These are phyloP conservation scores for Trichoderma orchidacearum DNA, from an alignment of 495 filamentous ascomycete species.

Conservation along the genomic window DNA sequence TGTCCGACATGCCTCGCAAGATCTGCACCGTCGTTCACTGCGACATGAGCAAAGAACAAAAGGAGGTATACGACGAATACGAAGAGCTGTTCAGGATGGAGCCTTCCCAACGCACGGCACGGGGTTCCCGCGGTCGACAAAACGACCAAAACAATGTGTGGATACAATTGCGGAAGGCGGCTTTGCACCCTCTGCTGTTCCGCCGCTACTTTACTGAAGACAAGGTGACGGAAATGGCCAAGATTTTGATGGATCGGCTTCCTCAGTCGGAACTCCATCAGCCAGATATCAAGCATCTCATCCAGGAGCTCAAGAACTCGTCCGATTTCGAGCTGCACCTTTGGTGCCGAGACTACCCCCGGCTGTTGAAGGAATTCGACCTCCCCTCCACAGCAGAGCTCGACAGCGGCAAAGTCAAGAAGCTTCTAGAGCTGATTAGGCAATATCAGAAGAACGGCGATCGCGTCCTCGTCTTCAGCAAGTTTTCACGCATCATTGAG, in stretches of 20 bases:
- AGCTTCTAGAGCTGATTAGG: constrained; percentile 57
- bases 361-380: constrained; percentile 52
- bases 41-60: constrained; percentile 55
- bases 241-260: constrained; percentile 50
- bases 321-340: constrained; percentile 73
- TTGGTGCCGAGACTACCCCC: constrained; percentile 56
- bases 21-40: constrained; percentile 64
- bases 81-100: constrained; percentile 26
- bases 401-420: constrained; percentile 79
- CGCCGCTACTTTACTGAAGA: constrained; percentile 63
- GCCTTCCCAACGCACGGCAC: constrained; percentile 26
- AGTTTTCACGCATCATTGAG: constrained; percentile 84
- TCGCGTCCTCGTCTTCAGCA: constrained; percentile 75
- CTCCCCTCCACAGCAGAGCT: constrained; percentile 73
- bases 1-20: constrained; percentile 77
- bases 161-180: constrained; percentile 84
- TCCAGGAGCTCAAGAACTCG: constrained; percentile 56
- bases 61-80: constrained; percentile 51
- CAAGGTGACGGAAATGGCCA: constrained; percentile 62
- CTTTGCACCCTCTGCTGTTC: constrained; percentile 85
- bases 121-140: constrained; percentile 19
- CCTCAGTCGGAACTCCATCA: constrained; percentile 27
- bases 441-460: constrained; percentile 72
- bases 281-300: constrained; percentile 48
- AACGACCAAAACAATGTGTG: constrained; percentile 56